Evolutionary conservation across 768 basidiomycete genomes (phyloP), one percentile per base, ranked within the genome.

Genomic region (Neoboletus magnificus): DNA sequence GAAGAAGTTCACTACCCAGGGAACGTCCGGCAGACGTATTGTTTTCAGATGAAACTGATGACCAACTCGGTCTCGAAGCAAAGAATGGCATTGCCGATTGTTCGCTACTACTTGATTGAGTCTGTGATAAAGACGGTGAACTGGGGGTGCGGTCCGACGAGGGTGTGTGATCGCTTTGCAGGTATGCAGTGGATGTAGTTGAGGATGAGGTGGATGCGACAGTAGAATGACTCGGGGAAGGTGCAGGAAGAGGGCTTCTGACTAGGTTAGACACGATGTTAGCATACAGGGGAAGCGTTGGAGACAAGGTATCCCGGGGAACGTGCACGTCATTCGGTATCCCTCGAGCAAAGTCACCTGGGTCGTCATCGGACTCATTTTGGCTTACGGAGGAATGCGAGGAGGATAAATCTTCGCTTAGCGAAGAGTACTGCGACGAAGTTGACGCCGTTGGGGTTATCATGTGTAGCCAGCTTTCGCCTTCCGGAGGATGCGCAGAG

Each of bases 401-500:
- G 5, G 72, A 68, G 16, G 71, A 41, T 4, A 64, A 39, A 43
- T 76, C 72, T n/a, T 72, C 63, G 3, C 51, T 43, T 1, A 52
- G 10, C 23, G 50, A 53, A 46, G 55, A 58, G 44, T 51, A 43
- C 25, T 54, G 54, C 1, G 71, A 66, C 23, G 62, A 55, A 10
- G 48, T 57, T 25, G 73, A 68, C 29, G 56, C 7, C 6, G 66
- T 60, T 2, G 71, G 65, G 13, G 67, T 71, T n/a, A 64, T 60
- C 50, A 71, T 46, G 45, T 66, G 65, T 16, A 71, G 46, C 70
- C 71, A 71, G 47, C 70, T 71, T 50, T 70, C 66, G 44, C 68
- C 68, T 49, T 63, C 68, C 1, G 59, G 53, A 50, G 66, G 57
- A 40, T 52, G 64, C 13, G 50, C 12, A 41, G 65, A 44, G 12